These are phyloP conservation scores for Chrysanthemum seticuspe DNA, from an alignment of 129 eudicot species.

Conservation along the genomic window DNA sequence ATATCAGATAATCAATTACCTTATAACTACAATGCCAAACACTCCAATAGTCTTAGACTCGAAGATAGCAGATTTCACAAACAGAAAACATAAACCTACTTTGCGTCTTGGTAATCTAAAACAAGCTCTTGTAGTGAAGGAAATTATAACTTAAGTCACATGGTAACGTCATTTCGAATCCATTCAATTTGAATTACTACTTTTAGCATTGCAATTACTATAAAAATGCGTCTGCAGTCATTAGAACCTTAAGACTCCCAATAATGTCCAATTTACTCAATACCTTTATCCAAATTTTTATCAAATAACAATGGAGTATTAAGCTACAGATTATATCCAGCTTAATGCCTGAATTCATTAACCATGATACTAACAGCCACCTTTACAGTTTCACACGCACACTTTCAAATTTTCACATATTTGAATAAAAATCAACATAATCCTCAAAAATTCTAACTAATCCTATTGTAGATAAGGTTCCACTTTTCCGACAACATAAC, in stretches of 20 bases:
- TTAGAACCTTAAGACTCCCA: slow-evolving; percentile 10
- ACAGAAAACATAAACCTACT: too few species aligned
- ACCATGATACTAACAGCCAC: background rate
- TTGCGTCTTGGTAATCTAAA: too few species aligned
- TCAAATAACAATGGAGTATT: background rate
- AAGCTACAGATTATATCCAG: background rate
- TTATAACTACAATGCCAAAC: too few species aligned
- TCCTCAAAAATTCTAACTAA: background rate
- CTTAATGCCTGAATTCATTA: slow-evolving; percentile 15
- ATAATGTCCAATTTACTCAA: background rate
- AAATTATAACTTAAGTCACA: too few species aligned
- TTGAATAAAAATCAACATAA: background rate
- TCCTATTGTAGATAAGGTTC: background rate
- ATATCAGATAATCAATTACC: too few species aligned
- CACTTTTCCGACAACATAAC: background rate
- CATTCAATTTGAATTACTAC: too few species aligned
- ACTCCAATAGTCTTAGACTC: too few species aligned
- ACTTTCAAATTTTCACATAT: background rate
- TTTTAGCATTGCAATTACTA: too few species aligned
- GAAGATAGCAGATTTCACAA: too few species aligned
- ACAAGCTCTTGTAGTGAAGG: too few species aligned
- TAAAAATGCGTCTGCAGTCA: too few species aligned
- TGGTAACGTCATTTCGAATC: too few species aligned
- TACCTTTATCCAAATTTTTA: slow-evolving; percentile 3
- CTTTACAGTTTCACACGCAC: background rate